Evolutionary conservation across 2,329 filamentous ascomycete genomes (phyloP).

Genomic region (Neopestalotiopsis sp.): DNA sequence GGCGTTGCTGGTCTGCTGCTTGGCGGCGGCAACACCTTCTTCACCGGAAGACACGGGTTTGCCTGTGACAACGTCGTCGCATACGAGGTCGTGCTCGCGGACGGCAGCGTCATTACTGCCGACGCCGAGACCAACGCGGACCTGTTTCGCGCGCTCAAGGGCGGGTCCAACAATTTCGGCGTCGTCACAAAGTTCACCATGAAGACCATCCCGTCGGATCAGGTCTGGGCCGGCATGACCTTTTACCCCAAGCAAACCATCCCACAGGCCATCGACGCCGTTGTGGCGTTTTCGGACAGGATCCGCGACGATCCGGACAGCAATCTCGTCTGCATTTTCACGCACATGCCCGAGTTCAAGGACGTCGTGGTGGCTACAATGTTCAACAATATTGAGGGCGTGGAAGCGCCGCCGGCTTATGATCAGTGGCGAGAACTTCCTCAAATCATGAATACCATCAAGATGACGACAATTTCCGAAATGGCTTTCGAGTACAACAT

Average conservation of each 20-base stretch:
- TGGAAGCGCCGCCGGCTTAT: conserved; percentile 25
- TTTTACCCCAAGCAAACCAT: conserved; percentile 21
- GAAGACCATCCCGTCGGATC: conserved; percentile 26
- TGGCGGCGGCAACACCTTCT: conserved; percentile 26
- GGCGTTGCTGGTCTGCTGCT: conserved; percentile 25
- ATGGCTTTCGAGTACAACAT: conserved; percentile 28
- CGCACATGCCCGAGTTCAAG: conserved; percentile 25
- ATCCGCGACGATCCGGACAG: conserved; percentile 23
- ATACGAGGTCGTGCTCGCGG: conserved; percentile 16
- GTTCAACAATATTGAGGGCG: conserved; percentile 24
- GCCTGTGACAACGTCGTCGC: conserved; percentile 18
- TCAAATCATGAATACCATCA: conserved; percentile 24
- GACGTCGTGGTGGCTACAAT: conserved; percentile 25
- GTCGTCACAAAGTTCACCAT: conserved; percentile 31
- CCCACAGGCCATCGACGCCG: conserved; percentile 24
- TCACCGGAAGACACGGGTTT: conserved; percentile 16
- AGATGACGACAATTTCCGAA: conserved; percentile 27
- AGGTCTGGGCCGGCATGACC: conserved; percentile 32
- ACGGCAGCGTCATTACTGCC: conserved; percentile 10
- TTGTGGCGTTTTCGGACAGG: conserved; percentile 18
- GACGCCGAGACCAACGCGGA: conserved; percentile 30
- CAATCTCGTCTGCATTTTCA: conserved; percentile 29
- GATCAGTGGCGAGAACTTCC: conserved; percentile 25
- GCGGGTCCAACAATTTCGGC: conserved; percentile 46
- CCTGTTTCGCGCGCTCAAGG: conserved; percentile 49